Evolutionary conservation across 176 grass and related monocot genomes (phyloP).

Genomic region (Aegilops umbellulata): DNA sequence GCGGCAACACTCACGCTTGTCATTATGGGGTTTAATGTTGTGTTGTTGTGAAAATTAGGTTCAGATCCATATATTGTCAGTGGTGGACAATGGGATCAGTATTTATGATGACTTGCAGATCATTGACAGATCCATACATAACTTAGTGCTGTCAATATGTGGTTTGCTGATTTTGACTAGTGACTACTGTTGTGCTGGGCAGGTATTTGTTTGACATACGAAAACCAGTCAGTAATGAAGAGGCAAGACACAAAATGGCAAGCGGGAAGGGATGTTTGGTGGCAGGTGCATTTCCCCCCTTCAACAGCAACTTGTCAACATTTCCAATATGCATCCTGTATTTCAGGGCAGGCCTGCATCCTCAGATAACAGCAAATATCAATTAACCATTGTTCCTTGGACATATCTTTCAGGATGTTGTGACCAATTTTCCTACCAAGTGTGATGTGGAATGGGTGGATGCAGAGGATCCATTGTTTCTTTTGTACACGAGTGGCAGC

Average conservation of each 20-base stretch:
- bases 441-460: slow-evolving; percentile 98
- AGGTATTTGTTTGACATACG: slow-evolving; percentile 85
- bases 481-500: slow-evolving; percentile 97
- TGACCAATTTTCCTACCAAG: slow-evolving; percentile 70
- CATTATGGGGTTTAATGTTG: not conserved
- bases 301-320: not conserved
- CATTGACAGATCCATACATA: not conserved
- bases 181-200: slow-evolving; percentile 11
- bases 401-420: slow-evolving; percentile 64
- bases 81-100: not conserved
- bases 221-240: slow-evolving; percentile 74
- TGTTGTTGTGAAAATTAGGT: not conserved
- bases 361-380: not conserved
- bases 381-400: slow-evolving; percentile 9
- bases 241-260: slow-evolving; percentile 86
- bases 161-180: not conserved
- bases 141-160: not conserved
- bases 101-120: not conserved
- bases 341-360: not conserved
- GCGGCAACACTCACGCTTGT: not conserved
- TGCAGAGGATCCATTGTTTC: slow-evolving; percentile 99
- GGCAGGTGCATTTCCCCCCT: slow-evolving; percentile 58
- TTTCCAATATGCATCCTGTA: not conserved
- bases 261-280: slow-evolving; percentile 87
- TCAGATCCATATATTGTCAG: not conserved